Conservation (phyloP, 2,329 filamentous ascomycete genomes). For the Aspergillus fischeri region DNA sequence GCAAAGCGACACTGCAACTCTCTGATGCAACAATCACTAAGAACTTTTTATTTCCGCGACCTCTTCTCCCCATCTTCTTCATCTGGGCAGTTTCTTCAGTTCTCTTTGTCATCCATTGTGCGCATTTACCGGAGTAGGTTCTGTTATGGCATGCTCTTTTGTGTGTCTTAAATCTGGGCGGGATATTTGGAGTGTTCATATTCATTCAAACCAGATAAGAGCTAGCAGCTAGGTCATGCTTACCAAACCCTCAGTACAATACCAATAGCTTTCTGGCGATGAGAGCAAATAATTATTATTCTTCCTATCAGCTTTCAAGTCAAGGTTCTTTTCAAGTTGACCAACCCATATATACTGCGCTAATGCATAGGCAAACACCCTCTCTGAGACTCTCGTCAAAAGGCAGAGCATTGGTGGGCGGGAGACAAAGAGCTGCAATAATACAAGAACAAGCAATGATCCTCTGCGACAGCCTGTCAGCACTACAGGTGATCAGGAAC, state of each 20-base stretch:
- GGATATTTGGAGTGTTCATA: not conserved
- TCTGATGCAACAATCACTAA: not conserved
- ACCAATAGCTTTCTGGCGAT: not conserved
- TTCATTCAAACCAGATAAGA: not conserved
- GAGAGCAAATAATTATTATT: not conserved
- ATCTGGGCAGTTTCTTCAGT: not conserved
- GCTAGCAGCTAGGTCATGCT: not conserved
- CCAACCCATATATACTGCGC: too few species aligned
- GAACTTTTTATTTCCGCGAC: not conserved
- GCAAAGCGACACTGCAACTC: slow-evolving; percentile 20
- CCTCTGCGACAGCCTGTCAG: too few species aligned
- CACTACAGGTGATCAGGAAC: too few species aligned
- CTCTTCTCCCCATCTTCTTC: not conserved
- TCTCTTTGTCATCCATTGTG: not conserved
- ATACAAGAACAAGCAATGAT: too few species aligned
- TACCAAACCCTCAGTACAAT: not conserved
- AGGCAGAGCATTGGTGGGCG: too few species aligned
- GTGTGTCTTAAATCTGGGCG: not conserved
- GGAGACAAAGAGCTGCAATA: too few species aligned
- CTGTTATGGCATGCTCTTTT: not conserved
- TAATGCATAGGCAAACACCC: too few species aligned
- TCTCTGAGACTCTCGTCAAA: too few species aligned
- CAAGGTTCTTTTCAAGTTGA: not conserved
- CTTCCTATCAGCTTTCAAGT: not conserved
- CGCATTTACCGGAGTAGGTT: not conserved